These are phyloP conservation scores for Capsicum pubescens DNA, from an alignment of 257 asterid species.

Conservation along the genomic window DNA sequence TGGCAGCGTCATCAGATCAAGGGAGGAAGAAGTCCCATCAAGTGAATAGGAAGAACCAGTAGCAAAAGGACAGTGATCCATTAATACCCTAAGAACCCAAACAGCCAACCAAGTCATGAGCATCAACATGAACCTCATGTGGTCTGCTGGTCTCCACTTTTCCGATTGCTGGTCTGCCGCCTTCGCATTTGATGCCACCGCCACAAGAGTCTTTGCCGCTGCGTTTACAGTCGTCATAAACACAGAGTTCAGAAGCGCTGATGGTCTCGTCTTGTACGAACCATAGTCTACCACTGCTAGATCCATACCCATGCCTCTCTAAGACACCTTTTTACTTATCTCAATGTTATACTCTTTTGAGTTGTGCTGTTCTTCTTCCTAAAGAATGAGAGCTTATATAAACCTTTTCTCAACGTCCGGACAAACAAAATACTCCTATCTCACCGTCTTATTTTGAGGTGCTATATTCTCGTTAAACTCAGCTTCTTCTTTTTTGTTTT, in stretches of 20 bases:
- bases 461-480: no score
- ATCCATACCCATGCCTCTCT: conserved; percentile 14
- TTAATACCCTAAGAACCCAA: conserved; percentile 41
- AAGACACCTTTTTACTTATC: no score
- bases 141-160: conserved; percentile 41
- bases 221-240: conserved; percentile 43
- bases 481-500: no score
- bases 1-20: conserved; percentile 7
- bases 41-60: neutral
- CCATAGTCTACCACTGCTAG: conserved; percentile 33
- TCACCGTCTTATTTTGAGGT: no score
- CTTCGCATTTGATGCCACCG: conserved; percentile 36
- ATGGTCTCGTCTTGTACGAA: conserved; percentile 35
- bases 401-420: no score
- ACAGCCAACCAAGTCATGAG: conserved; percentile 42
- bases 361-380: no score
- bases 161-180: neutral
- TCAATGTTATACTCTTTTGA: no score
- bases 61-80: conserved; percentile 42
- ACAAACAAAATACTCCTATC: no score
- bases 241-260: conserved; percentile 38
- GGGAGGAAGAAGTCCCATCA: neutral
- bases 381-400: no score
- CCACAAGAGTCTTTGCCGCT: conserved; percentile 44
- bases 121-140: conserved; percentile 41